phyloP scores from a whole-genome alignment of 768 basidiomycete genomes.

The Phaeotremella skinneri region DNA sequence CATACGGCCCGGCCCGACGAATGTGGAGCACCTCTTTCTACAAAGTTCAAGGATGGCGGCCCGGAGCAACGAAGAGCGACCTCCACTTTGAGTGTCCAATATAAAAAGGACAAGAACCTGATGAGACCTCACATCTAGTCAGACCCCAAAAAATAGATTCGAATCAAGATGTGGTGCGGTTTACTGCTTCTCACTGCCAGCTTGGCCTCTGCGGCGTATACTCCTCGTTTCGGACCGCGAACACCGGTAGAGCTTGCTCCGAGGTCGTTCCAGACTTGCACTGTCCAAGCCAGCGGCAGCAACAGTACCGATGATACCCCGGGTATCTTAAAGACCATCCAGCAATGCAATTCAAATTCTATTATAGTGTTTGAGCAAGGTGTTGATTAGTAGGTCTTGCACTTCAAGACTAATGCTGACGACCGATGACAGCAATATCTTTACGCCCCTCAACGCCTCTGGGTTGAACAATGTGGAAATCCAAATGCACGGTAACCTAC shows the following conservation, averaged over 20 bases:
- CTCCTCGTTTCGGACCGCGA: not conserved
- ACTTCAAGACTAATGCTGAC: not conserved
- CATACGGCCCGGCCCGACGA: too few species aligned
- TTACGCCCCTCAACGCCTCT: conserved; percentile 36
- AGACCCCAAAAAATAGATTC: too few species aligned
- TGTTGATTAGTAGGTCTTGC: conserved; percentile 33
- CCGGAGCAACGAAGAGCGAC: too few species aligned
- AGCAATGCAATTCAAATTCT: conserved; percentile 27
- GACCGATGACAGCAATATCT: conserved; percentile 24
- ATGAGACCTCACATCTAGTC: too few species aligned
- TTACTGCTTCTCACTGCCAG: not conserved
- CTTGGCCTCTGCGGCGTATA: not conserved
- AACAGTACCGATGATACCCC: conserved; percentile 31
- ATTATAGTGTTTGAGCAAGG: conserved; percentile 30
- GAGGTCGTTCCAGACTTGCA: not conserved
- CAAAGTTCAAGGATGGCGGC: too few species aligned
- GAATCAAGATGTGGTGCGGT: too few species aligned
- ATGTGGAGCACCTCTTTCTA: too few species aligned
- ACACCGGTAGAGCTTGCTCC: not conserved
- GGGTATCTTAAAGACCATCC: conserved; percentile 22
- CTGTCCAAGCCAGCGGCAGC: not conserved
- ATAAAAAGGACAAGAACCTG: too few species aligned
- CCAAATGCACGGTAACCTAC: conserved; percentile 55
- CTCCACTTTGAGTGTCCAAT: too few species aligned
- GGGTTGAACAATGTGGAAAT: conserved; percentile 53